These are phyloP conservation scores for Durusdinium trenchii DNA, from an alignment of 73 alveolate genomes.

Conservation along the genomic window DNA sequence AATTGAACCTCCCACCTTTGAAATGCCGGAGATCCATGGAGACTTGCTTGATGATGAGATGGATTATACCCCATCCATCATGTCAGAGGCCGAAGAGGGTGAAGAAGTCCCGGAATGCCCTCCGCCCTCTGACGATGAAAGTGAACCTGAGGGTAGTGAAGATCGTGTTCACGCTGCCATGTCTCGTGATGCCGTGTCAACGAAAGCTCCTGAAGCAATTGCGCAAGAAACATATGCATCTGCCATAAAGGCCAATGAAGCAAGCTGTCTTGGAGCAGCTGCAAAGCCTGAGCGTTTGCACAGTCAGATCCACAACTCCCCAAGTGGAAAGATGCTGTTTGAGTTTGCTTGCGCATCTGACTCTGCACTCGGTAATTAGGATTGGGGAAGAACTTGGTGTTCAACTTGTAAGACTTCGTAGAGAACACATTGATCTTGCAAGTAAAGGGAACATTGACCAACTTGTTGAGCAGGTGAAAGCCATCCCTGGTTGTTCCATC, in stretches of 20 bases:
- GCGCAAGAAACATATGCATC: background rate
- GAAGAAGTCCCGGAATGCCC: background rate
- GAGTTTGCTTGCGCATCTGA: background rate
- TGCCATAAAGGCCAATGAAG: background rate
- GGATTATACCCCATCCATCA: background rate
- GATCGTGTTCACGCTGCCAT: background rate
- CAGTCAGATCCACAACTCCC: no score
- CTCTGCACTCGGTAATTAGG: background rate
- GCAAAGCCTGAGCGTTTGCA: no score
- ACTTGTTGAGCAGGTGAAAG: background rate
- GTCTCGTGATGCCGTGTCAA: background rate
- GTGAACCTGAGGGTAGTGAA: no score
- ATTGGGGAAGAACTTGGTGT: background rate
- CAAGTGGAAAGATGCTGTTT: background rate
- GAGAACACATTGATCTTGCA: background rate
- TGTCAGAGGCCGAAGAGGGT: background rate
- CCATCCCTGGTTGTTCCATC: background rate
- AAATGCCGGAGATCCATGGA: background rate
- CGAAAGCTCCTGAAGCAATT: background rate
- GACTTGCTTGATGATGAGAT: background rate
- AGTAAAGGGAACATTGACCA: background rate
- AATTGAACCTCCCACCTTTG: background rate
- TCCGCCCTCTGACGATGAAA: background rate
- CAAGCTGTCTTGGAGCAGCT: background rate
- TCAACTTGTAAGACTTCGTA: background rate